Evolutionary conservation across 2,329 filamentous ascomycete species (phyloP), one percentile per base, ranked within the genome.

Genomic region (Dothideomycetes sp.): DNA sequence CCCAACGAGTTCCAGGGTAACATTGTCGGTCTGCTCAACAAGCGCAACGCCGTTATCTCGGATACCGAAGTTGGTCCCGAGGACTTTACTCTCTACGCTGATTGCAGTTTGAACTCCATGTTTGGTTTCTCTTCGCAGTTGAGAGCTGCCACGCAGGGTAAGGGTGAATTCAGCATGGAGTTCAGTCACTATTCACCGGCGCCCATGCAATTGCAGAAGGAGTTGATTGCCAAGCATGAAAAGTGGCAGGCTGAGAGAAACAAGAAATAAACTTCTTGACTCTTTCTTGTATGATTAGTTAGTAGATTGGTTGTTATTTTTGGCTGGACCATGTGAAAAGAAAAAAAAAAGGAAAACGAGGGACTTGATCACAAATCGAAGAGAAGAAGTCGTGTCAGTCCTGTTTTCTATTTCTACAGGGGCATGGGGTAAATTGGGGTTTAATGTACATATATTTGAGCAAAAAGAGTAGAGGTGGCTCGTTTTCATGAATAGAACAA

Each of bases 121-220:
- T 98, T 98, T 61, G 91, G 91, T 48, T 96, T 98, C 68, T 88
- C 81, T 56, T 84, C 81, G 29, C 84, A 94, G 64, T 67, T 98
- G 51, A 77, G 91, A 53, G 91, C 91, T 11, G 84, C 88, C 16
- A 96, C 88, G 2, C 91, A 98, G 68, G 91, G 91, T 47, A 98
- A 98, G 74, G 91, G 91, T 55, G 91, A 98, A 69, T 98, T 95
- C 60, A 83, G 76, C 55, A 96, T 98, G 91, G 91, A 98, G 67
- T 98, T 98, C 58, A 91, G 84, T 63, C 91, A 96, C 68, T 98
- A 98, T 57, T 79, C 84, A 38, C 73, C 86, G 37, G 86, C 91
- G 45, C 83, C 88, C 34, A 77, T 78, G 54, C 88, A 96, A 59
- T 62, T 96, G 62, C 91, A 98, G 82, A 82, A 75, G 63, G 80